Evolutionary conservation across 768 basidiomycete genomes (phyloP), one percentile per base, ranked within the genome.

Genomic region (Mycena haematopus): DNA sequence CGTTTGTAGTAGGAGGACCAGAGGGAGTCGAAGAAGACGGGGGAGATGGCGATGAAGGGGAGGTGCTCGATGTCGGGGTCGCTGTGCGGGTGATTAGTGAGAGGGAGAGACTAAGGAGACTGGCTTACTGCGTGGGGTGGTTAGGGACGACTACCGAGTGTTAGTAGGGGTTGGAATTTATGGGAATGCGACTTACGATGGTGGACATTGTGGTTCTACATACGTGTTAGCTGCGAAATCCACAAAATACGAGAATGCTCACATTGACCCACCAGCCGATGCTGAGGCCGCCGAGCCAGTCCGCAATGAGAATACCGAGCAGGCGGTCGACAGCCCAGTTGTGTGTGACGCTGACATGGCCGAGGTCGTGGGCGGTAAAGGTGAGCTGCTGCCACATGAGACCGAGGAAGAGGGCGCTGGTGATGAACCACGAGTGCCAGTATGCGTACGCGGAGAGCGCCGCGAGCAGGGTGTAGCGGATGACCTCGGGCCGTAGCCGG

Each of bases 251-350:
- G 29, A 54, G 60, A 13, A 38, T 52, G 87, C 95, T 78, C 69
- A 96, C 95, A 74, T 95, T 85, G 42, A 94, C 92, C 96, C 96
- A 99, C 97, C 97, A 99, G 42, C 95, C 93, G 24, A 97, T 83
- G 72, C 95, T 97, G 56, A 99, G 79, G 6, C 97, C 97, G 25
- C 97, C 97, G 50, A 95, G 79, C 70, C 89, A 93, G 73, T 95
- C 86, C 0, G 96, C 92, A 47, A 98, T 78, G 33, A 88, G 72
- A 40, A 90, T 96, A 14, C 87, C 90, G 36, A 96, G 76, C 38
- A 94, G 70, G 33, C 95, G 86, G 74, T 99, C 96, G 47, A 80
- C 76, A 17, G 81, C 75, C 91, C 94, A 96, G 70, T 90, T 78
- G 62, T 96, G 95, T 7, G 95, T 96, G 62, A 99, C 89, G 35